Conservation (phyloP, 2,329 filamentous ascomycete genomes). For the Nemania bipapillata region DNA sequence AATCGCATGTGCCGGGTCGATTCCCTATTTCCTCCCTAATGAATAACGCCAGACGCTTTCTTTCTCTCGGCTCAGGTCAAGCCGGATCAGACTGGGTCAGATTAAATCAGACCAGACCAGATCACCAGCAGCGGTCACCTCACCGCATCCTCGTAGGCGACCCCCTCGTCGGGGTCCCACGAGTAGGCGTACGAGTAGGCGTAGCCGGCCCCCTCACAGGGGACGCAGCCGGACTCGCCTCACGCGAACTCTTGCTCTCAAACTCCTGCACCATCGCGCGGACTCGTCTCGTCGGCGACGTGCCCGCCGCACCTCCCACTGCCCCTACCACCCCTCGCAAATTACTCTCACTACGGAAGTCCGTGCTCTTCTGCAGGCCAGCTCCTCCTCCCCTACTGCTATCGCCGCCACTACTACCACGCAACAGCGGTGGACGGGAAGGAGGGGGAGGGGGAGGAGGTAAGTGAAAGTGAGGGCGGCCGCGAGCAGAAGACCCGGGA, state of each 20-base stretch:
- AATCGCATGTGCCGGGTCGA: neutral
- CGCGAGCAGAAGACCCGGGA: too few relatives aligned
- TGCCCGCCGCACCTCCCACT: constrained; percentile 35
- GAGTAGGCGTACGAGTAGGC: constrained; percentile 25
- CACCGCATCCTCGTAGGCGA: constrained; percentile 4
- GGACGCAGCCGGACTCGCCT: constrained; percentile 54
- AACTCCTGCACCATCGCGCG: constrained; percentile 67
- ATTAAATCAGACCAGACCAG: too few relatives aligned
- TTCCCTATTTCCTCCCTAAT: neutral
- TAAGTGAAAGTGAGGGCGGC: constrained; percentile 48
- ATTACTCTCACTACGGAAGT: constrained; percentile 37
- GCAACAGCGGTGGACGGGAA: too few relatives aligned
- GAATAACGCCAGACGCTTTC: constrained; percentile 33
- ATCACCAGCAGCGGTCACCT: neutral
- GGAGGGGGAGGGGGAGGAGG: neutral
- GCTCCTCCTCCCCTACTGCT: too few relatives aligned
- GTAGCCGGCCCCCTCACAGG: constrained; percentile 23
- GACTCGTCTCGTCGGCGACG: constrained; percentile 58
- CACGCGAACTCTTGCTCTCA: constrained; percentile 60
- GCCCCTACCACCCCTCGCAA: constrained; percentile 10
- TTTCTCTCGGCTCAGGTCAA: constrained; percentile 1
- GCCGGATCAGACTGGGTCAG: too few relatives aligned
- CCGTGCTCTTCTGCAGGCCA: constrained; percentile 7
- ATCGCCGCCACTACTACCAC: neutral
- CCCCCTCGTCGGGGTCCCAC: constrained; percentile 22